Evolutionary conservation across 225 moss, liverwort and hornwort species (phyloP).

Genomic region (Polytrichum formosum): DNA sequence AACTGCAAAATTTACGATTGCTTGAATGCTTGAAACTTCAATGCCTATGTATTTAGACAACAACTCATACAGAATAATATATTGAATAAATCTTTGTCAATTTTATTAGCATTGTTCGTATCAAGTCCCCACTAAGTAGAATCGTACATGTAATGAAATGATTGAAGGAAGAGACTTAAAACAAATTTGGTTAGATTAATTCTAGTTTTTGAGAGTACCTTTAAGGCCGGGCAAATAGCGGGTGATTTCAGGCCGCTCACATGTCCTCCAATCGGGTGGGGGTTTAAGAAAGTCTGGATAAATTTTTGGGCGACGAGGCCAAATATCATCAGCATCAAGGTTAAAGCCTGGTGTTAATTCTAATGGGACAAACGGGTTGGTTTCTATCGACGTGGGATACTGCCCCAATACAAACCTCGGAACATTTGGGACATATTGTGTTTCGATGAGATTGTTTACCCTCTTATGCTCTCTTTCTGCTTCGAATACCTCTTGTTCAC

Average conservation of each 20-base stretch:
- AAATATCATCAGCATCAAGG: conserved; percentile 6
- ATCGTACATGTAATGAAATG: no score
- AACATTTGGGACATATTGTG: conserved; percentile 7
- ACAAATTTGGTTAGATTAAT: no score
- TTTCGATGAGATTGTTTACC: background rate
- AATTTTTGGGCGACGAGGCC: conserved; percentile 20
- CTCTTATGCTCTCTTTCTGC: background rate
- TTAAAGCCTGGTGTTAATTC: background rate
- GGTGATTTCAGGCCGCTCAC: conserved; percentile 23
- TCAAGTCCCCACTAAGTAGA: no score
- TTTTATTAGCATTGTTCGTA: no score
- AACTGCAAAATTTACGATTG: no score
- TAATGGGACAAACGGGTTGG: background rate
- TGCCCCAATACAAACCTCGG: conserved; percentile 4
- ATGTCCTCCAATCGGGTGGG: conserved; percentile 33
- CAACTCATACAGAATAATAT: no score
- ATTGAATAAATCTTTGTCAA: no score
- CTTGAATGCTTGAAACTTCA: no score
- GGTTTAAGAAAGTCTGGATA: conserved; percentile 35
- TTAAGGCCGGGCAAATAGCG: conserved; percentile 21
- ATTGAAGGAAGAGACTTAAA: no score
- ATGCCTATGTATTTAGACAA: no score
- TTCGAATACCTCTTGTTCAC: background rate
- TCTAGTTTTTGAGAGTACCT: background rate
- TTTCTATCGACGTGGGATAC: background rate